Conservation (phyloP, 164 flowering plant species). For the Euptelea pleiosperma region DNA sequence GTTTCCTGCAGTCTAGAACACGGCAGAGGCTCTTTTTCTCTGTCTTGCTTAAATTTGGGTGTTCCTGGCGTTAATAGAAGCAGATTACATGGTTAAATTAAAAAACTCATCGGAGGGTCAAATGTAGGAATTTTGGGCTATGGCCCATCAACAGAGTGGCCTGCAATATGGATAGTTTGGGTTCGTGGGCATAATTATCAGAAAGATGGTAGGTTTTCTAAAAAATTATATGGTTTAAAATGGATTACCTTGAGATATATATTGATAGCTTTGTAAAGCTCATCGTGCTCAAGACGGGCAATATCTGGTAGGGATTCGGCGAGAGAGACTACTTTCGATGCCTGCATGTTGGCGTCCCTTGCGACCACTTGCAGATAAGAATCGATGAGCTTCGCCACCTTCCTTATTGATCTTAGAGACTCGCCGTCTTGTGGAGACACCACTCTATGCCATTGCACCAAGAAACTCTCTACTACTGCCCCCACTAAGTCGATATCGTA, state of each 20-base stretch:
- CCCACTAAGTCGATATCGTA: conserved; percentile 59
- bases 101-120: too few species aligned
- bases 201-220: too few species aligned
- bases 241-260: conserved; percentile 68
- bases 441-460: conserved; percentile 48
- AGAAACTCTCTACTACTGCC: conserved; percentile 52
- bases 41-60: conserved; percentile 58
- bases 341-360: conserved; percentile 50
- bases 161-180: too few species aligned
- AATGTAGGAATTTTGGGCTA: too few species aligned
- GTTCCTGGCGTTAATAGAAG: conserved; percentile 39
- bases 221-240: background rate
- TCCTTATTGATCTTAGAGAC: conserved; percentile 31
- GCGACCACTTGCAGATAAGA: conserved; percentile 69
- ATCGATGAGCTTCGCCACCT: conserved; percentile 70
- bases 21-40: conserved; percentile 76
- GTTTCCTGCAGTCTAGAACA: conserved; percentile 65
- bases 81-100: background rate
- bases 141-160: too few species aligned
- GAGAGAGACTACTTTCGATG: conserved; percentile 46
- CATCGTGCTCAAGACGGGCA: conserved; percentile 66
- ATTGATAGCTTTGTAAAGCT: conserved; percentile 79
- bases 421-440: conserved; percentile 23
- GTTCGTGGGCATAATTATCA: too few species aligned
- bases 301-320: conserved; percentile 62